Evolutionary conservation across 805 yeast species (phyloP).

Genomic region (Wickerhamomyces subpelliculosus): DNA sequence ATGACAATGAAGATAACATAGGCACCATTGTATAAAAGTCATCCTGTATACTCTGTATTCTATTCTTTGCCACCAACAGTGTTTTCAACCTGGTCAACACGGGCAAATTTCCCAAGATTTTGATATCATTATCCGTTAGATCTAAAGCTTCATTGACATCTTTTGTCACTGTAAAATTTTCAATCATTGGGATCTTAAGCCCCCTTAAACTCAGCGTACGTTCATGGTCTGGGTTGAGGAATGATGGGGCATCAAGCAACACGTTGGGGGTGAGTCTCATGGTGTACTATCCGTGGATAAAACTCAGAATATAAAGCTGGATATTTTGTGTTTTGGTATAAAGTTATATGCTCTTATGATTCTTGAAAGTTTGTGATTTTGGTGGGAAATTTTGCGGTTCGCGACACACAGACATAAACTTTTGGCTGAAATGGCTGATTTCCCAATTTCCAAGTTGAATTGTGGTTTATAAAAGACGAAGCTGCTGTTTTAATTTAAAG

Average conservation of each 20-base stretch:
- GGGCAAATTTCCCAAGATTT: constrained; percentile 45
- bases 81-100: constrained; percentile 36
- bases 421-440: too few relatives aligned
- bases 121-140: constrained; percentile 68
- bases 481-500: too few relatives aligned
- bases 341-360: background rate
- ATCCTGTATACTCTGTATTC: constrained; percentile 37
- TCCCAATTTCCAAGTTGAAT: too few relatives aligned
- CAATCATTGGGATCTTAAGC: constrained; percentile 35
- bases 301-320: too few relatives aligned
- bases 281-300: background rate
- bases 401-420: too few relatives aligned
- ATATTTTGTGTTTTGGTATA: background rate
- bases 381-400: too few relatives aligned
- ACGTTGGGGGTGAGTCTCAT: constrained; percentile 55
- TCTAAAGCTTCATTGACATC: constrained; percentile 53
- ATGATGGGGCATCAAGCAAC: constrained; percentile 43
- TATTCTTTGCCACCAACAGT: constrained; percentile 58
- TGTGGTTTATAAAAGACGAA: too few relatives aligned
- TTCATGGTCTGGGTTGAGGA: constrained; percentile 34
- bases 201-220: constrained; percentile 35
- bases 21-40: constrained; percentile 31
- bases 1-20: constrained; percentile 42
- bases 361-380: background rate
- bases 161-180: constrained; percentile 32